Percentiles rank a stretch among this genome's conserved stretches.
Conservation (phyloP, 306 rosid species). For the Aeschynomene evenia region DNA sequence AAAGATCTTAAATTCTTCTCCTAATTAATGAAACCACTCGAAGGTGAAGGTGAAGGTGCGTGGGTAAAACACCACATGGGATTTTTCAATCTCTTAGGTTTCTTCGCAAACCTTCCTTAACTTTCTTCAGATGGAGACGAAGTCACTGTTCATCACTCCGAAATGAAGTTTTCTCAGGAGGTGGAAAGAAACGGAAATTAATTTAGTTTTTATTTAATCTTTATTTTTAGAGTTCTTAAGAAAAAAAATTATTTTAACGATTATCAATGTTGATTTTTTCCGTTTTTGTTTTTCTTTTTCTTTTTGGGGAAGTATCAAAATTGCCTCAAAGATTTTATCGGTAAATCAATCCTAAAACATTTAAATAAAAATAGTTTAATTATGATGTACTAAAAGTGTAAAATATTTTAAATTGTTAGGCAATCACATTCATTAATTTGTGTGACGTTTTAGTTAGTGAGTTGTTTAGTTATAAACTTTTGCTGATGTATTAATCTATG, state of each 20-base stretch:
- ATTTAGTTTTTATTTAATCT: neutral
- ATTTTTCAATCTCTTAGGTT: slow-evolving; percentile 27
- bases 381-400: no score
- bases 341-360: no score
- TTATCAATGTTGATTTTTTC: neutral
- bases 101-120: neutral
- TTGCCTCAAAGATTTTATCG: no score
- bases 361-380: no score
- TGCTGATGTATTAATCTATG: no score
- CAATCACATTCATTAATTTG: no score
- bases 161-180: neutral
- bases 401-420: no score
- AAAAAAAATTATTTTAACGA: neutral
- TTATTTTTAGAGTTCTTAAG: neutral
- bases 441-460: no score
- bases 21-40: slow-evolving; percentile 5
- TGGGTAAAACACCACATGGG: slow-evolving; percentile 3
- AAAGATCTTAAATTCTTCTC: no score
- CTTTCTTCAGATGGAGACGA: neutral
- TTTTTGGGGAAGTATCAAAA: no score
- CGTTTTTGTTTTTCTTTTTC: neutral
- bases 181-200: neutral
- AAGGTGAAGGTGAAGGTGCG: neutral
- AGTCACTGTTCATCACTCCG: neutral
- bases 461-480: no score